Conservation (phyloP, 2,329 filamentous ascomycete genomes). For the Zalaria sp. region DNA sequence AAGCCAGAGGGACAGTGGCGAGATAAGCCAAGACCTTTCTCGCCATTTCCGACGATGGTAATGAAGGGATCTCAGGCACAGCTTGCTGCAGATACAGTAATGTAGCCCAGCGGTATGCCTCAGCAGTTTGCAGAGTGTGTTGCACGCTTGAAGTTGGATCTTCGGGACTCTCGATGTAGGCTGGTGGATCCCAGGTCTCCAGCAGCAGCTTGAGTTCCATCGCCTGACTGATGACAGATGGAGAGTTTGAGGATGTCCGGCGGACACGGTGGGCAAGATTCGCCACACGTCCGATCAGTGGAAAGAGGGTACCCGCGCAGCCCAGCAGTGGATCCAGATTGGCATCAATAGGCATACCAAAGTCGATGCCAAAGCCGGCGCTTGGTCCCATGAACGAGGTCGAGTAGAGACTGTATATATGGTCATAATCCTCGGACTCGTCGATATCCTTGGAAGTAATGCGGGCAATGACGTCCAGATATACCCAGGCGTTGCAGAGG, state of each 20-base stretch:
- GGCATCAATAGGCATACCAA: constrained; percentile 26
- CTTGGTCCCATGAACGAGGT: background rate
- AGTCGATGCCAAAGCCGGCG: constrained; percentile 21
- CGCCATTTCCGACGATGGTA: constrained; percentile 42
- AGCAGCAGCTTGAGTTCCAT: constrained; percentile 47
- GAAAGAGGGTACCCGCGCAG: constrained; percentile 53
- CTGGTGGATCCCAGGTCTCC: constrained; percentile 47
- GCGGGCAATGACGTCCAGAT: constrained; percentile 59
- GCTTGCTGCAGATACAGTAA: constrained; percentile 54
- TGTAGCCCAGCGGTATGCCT: constrained; percentile 54
- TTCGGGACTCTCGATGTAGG: constrained; percentile 44
- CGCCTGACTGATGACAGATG: constrained; percentile 47
- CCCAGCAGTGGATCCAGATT: constrained; percentile 60
- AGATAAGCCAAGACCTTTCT: constrained; percentile 47
- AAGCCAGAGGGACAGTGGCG: constrained; percentile 48
- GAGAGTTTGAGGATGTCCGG: constrained; percentile 41
- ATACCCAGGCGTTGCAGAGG: constrained; percentile 58
- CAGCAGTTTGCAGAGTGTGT: constrained; percentile 51
- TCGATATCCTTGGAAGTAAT: constrained; percentile 49
- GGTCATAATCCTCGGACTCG: constrained; percentile 40
- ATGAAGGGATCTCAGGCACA: constrained; percentile 52
- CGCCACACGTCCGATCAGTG: constrained; percentile 51
- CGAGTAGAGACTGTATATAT: constrained; percentile 19
- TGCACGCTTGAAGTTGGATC: constrained; percentile 48
- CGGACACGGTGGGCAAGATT: constrained; percentile 49